A percentile compares a stretch with the other conserved stretches of the same genome.
Conservation (phyloP, 768 basidiomycete species). For the Lactarius sanguifluus region DNA sequence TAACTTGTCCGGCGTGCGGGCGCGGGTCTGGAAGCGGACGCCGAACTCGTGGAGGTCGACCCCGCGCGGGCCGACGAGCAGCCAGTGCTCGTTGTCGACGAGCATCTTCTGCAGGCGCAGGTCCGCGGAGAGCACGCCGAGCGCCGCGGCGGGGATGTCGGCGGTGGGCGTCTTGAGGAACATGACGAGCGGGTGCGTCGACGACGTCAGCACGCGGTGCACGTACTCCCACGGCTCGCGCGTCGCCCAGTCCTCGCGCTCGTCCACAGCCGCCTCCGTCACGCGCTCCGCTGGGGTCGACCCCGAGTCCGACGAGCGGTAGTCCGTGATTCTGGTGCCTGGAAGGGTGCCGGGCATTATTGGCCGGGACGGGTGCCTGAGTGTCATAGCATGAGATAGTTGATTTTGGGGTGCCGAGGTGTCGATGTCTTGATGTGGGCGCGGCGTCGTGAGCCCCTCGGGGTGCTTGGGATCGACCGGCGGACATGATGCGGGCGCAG, state of each 20-base stretch:
- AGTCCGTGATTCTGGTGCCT: conserved; percentile 5
- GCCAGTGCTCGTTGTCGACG: conserved; percentile 24
- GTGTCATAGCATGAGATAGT: not conserved
- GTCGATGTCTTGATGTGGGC: not conserved
- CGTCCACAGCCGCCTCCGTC: conserved; percentile 4
- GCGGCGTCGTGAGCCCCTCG: not conserved
- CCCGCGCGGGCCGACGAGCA: conserved; percentile 11
- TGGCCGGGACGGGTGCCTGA: not conserved
- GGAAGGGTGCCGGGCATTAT: conserved; percentile 20
- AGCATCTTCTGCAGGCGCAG: conserved; percentile 13
- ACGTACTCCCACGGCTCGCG: conserved; percentile 27
- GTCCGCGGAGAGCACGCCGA: conserved; percentile 4
- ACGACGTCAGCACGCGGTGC: conserved; percentile 23
- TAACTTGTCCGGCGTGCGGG: conserved; percentile 9
- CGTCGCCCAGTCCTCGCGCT: conserved; percentile 24
- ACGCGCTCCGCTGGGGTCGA: not conserved
- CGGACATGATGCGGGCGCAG: not conserved
- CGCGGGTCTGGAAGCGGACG: conserved; percentile 14
- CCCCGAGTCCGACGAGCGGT: not conserved
- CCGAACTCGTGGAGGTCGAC: conserved; percentile 14
- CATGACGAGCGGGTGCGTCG: conserved; percentile 18
- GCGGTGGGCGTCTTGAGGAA: conserved; percentile 19
- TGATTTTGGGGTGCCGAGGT: not conserved
- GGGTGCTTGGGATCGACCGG: not conserved
- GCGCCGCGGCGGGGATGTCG: conserved; percentile 13